Evolutionary conservation across 768 basidiomycete genomes (phyloP).

Genomic region (Tulasnella sp.): DNA sequence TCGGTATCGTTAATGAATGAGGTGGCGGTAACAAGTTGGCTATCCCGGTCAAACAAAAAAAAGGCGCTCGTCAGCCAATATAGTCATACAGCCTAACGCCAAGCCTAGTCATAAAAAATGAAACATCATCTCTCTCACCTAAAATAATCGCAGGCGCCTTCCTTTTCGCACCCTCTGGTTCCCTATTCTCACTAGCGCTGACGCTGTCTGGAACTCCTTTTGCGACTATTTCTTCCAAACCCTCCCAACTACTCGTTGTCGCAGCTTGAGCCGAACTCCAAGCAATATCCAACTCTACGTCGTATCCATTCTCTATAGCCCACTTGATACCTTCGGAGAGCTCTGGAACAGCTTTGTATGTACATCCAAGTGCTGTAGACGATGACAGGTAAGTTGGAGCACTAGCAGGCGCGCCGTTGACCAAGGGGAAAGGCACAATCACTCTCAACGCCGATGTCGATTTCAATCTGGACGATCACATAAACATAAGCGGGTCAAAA

Average conservation of each 20-base stretch:
- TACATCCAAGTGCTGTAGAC: too few species aligned
- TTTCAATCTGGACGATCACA: too few species aligned
- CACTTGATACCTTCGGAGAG: slow-evolving; percentile 48
- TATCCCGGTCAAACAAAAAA: too few species aligned
- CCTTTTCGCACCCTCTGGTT: slow-evolving; percentile 21
- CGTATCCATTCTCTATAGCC: slow-evolving; percentile 49
- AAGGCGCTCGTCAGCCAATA: too few species aligned
- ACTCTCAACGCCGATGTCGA: too few species aligned
- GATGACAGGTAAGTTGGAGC: too few species aligned
- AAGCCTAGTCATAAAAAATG: slow-evolving; percentile 5
- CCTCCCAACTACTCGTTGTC: slow-evolving; percentile 43
- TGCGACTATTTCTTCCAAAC: slow-evolving; percentile 55
- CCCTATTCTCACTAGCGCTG: too few species aligned
- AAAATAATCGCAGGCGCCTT: slow-evolving; percentile 44
- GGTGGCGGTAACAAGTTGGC: slow-evolving; percentile 74
- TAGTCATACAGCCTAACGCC: slow-evolving; percentile 4
- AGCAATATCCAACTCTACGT: slow-evolving; percentile 60
- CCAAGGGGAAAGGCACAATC: too few species aligned
- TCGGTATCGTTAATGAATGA: slow-evolving; percentile 52
- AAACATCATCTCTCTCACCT: slow-evolving; percentile 33
- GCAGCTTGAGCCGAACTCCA: slow-evolving; percentile 26
- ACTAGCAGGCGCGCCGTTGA: too few species aligned
- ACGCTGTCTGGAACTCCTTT: too few species aligned
- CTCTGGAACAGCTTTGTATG: too few species aligned
- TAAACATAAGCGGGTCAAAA: too few species aligned